A percentile compares a stretch with the other conserved stretches of the same genome.
Conservation (phyloP, 495 filamentous ascomycete species). For the Aspergillus asperescens region DNA sequence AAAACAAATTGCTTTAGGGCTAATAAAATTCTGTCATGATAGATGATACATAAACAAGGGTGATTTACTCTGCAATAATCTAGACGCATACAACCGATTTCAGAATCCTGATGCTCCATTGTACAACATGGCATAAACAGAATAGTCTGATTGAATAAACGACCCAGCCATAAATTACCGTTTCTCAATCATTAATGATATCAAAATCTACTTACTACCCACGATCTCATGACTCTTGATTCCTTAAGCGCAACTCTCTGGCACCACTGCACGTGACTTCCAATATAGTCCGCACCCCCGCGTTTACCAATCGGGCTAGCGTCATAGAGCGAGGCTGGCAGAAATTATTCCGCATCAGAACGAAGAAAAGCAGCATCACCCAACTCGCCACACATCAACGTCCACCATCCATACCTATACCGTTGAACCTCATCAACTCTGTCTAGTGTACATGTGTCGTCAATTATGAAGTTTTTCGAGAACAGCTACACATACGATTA, state of each 20-base stretch:
- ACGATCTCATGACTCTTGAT: neutral
- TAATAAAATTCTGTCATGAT: too few species aligned
- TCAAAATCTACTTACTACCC: neutral
- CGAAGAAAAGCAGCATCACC: constrained; percentile 11
- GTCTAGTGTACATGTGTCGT: constrained; percentile 17
- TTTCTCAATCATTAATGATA: neutral
- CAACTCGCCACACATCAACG: constrained; percentile 11
- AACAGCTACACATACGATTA: constrained; percentile 86
- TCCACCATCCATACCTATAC: constrained; percentile 5
- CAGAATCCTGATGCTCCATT: too few species aligned
- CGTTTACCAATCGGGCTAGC: constrained; percentile 17
- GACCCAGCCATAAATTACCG: neutral
- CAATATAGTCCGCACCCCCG: constrained; percentile 8
- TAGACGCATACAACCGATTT: too few species aligned
- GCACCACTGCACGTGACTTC: constrained; percentile 5
- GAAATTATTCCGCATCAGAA: constrained; percentile 16
- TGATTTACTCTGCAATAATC: too few species aligned
- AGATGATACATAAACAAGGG: too few species aligned
- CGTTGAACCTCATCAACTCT: constrained; percentile 5
- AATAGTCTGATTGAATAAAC: neutral
- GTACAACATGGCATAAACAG: too few species aligned
- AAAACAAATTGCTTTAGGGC: too few species aligned
- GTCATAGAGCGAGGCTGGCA: constrained; percentile 10
- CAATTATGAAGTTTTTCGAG: constrained; percentile 84
- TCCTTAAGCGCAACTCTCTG: too few species aligned